Conservation (phyloP, 331 rosid species). For the Arachis monticola region DNA sequence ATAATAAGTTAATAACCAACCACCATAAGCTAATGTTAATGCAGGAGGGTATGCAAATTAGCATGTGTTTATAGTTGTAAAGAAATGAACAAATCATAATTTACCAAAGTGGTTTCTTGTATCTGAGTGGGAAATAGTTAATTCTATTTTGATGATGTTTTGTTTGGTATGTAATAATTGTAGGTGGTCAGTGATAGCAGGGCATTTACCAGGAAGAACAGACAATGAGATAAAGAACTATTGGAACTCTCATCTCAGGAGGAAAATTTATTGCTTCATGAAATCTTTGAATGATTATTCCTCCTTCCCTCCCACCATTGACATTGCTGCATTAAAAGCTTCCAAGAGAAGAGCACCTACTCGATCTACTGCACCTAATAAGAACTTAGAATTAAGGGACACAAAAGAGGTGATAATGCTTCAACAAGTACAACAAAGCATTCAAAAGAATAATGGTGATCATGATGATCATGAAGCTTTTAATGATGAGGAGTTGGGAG, state of each 20-base stretch:
- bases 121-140: too few species aligned
- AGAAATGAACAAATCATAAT: background rate
- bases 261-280: conserved; percentile 66
- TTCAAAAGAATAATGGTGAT: too few species aligned
- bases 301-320: conserved; percentile 41
- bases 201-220: conserved; percentile 78
- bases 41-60: background rate
- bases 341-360: conserved; percentile 39
- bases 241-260: conserved; percentile 84
- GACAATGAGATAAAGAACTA: conserved; percentile 88
- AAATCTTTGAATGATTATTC: conserved; percentile 51
- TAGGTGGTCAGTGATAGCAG: conserved; percentile 92
- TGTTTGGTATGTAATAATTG: background rate
- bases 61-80: background rate
- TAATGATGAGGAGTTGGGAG: conserved; percentile 48
- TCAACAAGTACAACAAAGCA: background rate
- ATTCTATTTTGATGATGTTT: background rate
- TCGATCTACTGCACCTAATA: too few species aligned
- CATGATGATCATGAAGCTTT: too few species aligned
- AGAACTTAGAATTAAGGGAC: background rate
- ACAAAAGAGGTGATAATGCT: background rate
- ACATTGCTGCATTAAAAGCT: conserved; percentile 23
- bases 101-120: too few species aligned
- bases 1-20: background rate
- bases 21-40: background rate